phyloP scores from a whole-genome alignment of 495 filamentous ascomycete genomes.

The Aspergillus kassunensis region DNA sequence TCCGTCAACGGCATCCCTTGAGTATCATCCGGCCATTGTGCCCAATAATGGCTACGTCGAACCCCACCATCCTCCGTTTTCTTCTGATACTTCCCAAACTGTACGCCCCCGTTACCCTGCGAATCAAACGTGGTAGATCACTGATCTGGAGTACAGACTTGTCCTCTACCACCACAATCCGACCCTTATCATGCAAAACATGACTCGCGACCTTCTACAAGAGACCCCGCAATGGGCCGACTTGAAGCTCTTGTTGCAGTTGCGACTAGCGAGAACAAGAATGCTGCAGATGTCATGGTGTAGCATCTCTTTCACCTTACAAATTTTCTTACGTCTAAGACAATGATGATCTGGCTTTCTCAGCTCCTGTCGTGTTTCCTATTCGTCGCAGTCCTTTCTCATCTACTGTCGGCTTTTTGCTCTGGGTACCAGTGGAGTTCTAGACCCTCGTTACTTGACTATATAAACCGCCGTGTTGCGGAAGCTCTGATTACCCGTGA shows the following conservation, averaged over 20 bases:
- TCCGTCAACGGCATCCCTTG: conserved; percentile 56
- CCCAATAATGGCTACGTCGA: conserved; percentile 62
- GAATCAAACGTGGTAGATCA: conserved; percentile 27
- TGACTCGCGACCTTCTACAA: conserved; percentile 28
- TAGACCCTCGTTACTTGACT: conserved; percentile 21
- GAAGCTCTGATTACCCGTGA: conserved; percentile 36
- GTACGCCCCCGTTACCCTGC: conserved; percentile 37
- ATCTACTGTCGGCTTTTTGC: conserved; percentile 3
- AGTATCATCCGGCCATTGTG: conserved; percentile 62
- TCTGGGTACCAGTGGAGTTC: conserved; percentile 16
- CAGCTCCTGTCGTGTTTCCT: background rate
- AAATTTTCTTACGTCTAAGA: background rate
- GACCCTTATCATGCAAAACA: conserved; percentile 34
- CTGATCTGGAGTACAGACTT: conserved; percentile 43
- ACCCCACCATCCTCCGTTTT: conserved; percentile 40
- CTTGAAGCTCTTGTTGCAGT: conserved; percentile 86
- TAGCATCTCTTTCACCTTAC: conserved; percentile 14
- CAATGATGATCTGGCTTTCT: conserved; percentile 6
- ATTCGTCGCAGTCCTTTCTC: background rate
- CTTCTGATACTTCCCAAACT: conserved; percentile 40
- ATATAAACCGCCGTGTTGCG: conserved; percentile 12
- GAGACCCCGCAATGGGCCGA: conserved; percentile 57
- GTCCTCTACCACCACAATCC: conserved; percentile 33
- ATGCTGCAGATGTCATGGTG: conserved; percentile 42
- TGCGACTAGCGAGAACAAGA: conserved; percentile 76